Percentiles rank a stretch among this genome's conserved stretches.
phyloP scores from a whole-genome alignment of 129 eudicot genomes.

The Oenanthe sinensis region DNA sequence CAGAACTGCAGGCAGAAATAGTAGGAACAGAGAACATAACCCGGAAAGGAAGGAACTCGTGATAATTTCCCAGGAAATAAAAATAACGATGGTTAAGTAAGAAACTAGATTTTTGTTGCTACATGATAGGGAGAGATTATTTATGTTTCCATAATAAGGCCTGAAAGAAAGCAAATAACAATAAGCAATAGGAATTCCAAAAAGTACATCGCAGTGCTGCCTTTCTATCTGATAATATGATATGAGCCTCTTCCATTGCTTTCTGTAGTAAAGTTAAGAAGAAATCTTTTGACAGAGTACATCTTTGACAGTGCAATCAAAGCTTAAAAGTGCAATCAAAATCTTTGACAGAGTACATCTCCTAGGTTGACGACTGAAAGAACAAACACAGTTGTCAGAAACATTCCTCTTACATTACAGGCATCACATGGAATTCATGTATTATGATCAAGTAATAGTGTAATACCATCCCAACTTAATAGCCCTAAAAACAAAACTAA shows the following conservation, averaged over 20 bases:
- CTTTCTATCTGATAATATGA: constrained; percentile 28
- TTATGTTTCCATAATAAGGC: neutral
- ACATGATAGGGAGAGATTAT: neutral
- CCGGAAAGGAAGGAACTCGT: neutral
- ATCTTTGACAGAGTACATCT: constrained; percentile 38
- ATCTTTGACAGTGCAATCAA: constrained; percentile 53
- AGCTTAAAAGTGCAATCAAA: constrained; percentile 55
- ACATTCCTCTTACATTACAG: neutral
- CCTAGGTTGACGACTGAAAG: constrained; percentile 52
- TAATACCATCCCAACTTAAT: neutral
- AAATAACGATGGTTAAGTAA: neutral
- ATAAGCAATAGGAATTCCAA: neutral
- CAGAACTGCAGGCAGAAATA: constrained; percentile 42
- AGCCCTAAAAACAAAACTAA: too few relatives aligned
- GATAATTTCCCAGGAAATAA: neutral
- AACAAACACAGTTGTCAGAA: neutral
- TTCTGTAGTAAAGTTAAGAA: constrained; percentile 26
- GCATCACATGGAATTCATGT: neutral
- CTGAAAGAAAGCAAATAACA: neutral
- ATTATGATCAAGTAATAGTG: neutral
- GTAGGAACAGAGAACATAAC: too few relatives aligned
- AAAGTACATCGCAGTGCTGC: constrained; percentile 63
- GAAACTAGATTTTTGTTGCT: neutral
- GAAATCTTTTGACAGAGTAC: constrained; percentile 39
- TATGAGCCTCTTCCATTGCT: constrained; percentile 41